Evolutionary conservation across 768 basidiomycete genomes (phyloP), one percentile per base, ranked within the genome.

Genomic region (Symmetrospora coprosmae): DNA sequence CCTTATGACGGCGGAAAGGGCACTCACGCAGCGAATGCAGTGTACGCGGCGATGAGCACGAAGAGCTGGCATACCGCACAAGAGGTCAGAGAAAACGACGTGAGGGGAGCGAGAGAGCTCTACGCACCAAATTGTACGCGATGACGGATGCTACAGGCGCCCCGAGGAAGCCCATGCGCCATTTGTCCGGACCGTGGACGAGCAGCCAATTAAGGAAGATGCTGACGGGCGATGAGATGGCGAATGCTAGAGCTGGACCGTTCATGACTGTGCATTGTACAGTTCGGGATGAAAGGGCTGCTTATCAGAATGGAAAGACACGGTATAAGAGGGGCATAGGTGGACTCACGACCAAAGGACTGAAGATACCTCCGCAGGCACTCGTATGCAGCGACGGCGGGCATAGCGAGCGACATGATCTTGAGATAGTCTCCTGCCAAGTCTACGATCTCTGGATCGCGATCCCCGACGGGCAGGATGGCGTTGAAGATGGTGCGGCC

Each of bases 331-430:
- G n/a, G n/a, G n/a, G n/a, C n/a, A n/a, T n/a, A n/a, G n/a, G n/a
- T n/a, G n/a, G n/a, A n/a, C n/a, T n/a, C n/a, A n/a, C n/a, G n/a
- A 13, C 55, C 55, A 19, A 39, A 33, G 25, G 39, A 30, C 31
- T 31, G 37, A 4, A 58, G 41, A 41, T 58, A 58, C 30, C 55
- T 17, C 37, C 55, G 43, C 16, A 58, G 4, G 23, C 55, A 58
- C 30, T 58, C 55, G 37, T 58, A 58, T 17, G 55, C 55, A 11
- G 55, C 41, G 5, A 58, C 31, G 30, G 55, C 55, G 14, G 55
- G 55, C 39, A 58, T 43, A 31, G 31, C 55, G 4, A 58, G 43
- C 4, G 31, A 34, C 40, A 47, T 58, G 13, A 58, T 47, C 43
- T 58, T 58, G 21, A 58, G 19, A 27, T 58, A 58, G 27, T 58